Evolutionary conservation across 1,139 yeast species (phyloP).

Genomic region (Suhomyces atakaporum): DNA sequence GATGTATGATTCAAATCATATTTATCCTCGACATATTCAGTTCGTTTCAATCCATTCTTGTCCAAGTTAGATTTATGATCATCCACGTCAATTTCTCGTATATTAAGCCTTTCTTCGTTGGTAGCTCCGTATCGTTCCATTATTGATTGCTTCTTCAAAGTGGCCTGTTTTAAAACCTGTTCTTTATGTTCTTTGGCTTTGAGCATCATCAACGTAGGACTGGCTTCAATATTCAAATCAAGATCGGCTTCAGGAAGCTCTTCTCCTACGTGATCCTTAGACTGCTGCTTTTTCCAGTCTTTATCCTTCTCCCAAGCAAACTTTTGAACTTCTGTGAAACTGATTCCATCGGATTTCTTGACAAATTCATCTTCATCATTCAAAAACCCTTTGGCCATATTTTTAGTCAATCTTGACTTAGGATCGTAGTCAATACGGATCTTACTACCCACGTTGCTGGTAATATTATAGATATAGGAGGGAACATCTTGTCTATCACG

Average conservation of each 20-base stretch:
- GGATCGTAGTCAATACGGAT: constrained; percentile 50
- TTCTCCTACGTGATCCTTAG: constrained; percentile 13
- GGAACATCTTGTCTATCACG: constrained; percentile 59
- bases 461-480: constrained; percentile 44
- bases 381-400: constrained; percentile 46
- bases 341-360: constrained; percentile 51
- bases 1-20: constrained; percentile 39
- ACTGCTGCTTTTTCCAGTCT: constrained; percentile 19
- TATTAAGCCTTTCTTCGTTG: constrained; percentile 2
- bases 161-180: constrained; percentile 32
- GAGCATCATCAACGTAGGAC: constrained; percentile 59
- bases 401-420: constrained; percentile 53
- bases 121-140: constrained; percentile 30
- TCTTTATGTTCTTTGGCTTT: constrained; percentile 34
- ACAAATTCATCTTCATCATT: constrained; percentile 58
- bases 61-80: constrained; percentile 5
- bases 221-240: constrained; percentile 51
- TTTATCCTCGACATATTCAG: constrained; percentile 41
- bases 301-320: constrained; percentile 54
- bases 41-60: constrained; percentile 15
- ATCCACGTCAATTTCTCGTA: neutral
- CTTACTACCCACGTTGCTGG: constrained; percentile 27
- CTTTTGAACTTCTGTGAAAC: constrained; percentile 47
- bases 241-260: constrained; percentile 37
- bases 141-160: constrained; percentile 30